phyloP scores from a whole-genome alignment of 192 early-diverging fungal species.

The Backusella circina region DNA sequence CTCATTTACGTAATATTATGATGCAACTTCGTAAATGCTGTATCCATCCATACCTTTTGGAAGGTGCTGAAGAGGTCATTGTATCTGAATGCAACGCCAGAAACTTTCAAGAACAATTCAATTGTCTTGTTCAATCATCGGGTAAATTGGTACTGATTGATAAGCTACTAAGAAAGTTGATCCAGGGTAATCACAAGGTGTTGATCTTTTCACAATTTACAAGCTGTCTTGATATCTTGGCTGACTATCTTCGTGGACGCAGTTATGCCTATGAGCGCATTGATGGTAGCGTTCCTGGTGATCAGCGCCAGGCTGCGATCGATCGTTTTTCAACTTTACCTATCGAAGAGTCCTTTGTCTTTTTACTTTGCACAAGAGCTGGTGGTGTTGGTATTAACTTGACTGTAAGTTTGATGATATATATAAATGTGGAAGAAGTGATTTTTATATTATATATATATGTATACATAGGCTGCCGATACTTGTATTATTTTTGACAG shows the following conservation, averaged over 20 bases:
- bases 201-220: slow-evolving; percentile 91
- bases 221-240: slow-evolving; percentile 65
- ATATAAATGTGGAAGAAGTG: neutral
- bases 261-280: slow-evolving; percentile 77
- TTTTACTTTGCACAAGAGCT: slow-evolving; percentile 81
- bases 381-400: slow-evolving; percentile 89
- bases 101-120: slow-evolving; percentile 57
- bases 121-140: slow-evolving; percentile 69
- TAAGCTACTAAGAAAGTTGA: slow-evolving; percentile 72
- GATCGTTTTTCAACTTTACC: slow-evolving; percentile 73
- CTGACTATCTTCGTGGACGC: slow-evolving; percentile 75
- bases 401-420: slow-evolving; percentile 37
- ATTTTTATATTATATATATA: neutral
- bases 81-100: slow-evolving; percentile 58
- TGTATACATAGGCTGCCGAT: slow-evolving; percentile 63
- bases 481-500: slow-evolving; percentile 85
- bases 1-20: slow-evolving; percentile 82
- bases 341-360: slow-evolving; percentile 76
- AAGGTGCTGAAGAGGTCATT: slow-evolving; percentile 78
- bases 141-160: slow-evolving; percentile 82
- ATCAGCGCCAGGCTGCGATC: slow-evolving; percentile 80
- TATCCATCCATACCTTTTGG: slow-evolving; percentile 80
- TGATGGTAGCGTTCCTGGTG: slow-evolving; percentile 75
- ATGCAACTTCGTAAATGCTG: slow-evolving; percentile 90
- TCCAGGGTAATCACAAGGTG: slow-evolving; percentile 77